Conservation (phyloP, 192 early-diverging fungal genomes). For the Coemansia sp. region DNA sequence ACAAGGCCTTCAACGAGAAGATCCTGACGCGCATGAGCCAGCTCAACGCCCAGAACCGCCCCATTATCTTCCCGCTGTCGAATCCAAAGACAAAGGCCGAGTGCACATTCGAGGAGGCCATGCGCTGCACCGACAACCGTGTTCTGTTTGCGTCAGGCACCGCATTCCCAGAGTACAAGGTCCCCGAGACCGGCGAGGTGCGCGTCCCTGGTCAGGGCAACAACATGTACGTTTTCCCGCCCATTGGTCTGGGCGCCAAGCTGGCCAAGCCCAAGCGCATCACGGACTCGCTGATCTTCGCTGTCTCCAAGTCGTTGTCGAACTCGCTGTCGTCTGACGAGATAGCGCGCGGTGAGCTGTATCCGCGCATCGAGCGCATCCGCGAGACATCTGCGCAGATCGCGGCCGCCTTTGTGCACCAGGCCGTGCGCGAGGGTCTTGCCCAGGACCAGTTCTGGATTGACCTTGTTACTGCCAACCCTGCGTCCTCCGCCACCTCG, state of each 20-base stretch:
- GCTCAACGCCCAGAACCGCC: constrained; percentile 62
- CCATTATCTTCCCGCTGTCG: constrained; percentile 90
- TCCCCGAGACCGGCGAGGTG: constrained; percentile 55
- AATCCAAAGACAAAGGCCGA: constrained; percentile 90
- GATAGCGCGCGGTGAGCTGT: constrained; percentile 68
- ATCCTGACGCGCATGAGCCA: constrained; percentile 75
- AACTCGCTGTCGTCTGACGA: constrained; percentile 73
- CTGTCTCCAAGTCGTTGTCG: constrained; percentile 77
- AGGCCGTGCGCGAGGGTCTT: constrained; percentile 67
- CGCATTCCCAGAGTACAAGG: constrained; percentile 79
- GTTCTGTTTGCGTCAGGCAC: constrained; percentile 97
- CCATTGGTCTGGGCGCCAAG: constrained; percentile 85
- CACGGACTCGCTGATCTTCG: constrained; percentile 82
- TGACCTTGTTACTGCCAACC: constrained; percentile 51
- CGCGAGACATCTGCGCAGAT: constrained; percentile 81
- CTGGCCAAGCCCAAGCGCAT: constrained; percentile 70
- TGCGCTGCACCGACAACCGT: constrained; percentile 78
- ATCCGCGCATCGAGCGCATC: constrained; percentile 84
- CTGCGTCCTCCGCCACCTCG: constrained; percentile 29
- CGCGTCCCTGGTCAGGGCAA: constrained; percentile 83
- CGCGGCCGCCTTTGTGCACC: constrained; percentile 75
- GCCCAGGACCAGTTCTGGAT: constrained; percentile 55
- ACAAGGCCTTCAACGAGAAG: constrained; percentile 74
- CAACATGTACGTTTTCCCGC: constrained; percentile 98
- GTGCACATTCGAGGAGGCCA: constrained; percentile 92